phyloP scores from a whole-genome alignment of 192 early-diverging fungal species.

The Coemansia sp. region DNA sequence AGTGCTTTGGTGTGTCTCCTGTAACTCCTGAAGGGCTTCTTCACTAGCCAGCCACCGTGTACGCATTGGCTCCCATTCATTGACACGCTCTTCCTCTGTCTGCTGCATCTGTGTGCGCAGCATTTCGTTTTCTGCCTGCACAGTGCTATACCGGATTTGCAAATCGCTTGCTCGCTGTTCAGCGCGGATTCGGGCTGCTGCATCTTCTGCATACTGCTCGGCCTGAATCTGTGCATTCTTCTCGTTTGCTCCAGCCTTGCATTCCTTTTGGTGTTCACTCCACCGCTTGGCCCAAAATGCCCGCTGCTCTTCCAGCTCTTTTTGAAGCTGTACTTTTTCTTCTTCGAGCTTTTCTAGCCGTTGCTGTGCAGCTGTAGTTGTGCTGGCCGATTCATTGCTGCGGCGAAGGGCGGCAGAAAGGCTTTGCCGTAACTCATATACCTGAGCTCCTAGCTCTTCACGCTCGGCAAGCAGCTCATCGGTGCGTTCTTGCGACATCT shows the following conservation, averaged over 20 bases:
- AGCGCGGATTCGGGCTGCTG: constrained; percentile 32
- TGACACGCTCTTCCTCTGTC: constrained; percentile 22
- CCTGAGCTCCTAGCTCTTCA: constrained; percentile 31
- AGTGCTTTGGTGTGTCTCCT: constrained; percentile 40
- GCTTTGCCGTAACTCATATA: constrained; percentile 27
- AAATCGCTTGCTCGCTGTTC: constrained; percentile 28
- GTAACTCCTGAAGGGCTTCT: constrained; percentile 41
- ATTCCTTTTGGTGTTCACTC: constrained; percentile 26
- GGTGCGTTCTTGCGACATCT: constrained; percentile 35
- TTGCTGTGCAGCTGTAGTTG: constrained; percentile 16
- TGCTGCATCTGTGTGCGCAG: constrained; percentile 19
- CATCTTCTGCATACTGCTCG: constrained; percentile 19
- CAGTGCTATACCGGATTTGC: constrained; percentile 17
- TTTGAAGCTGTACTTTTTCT: constrained; percentile 23
- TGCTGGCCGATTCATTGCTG: constrained; percentile 9
- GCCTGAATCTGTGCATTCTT: constrained; percentile 1
- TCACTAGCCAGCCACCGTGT: constrained; percentile 38
- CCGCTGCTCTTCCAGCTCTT: constrained; percentile 35
- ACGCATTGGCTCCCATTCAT: constrained; percentile 48
- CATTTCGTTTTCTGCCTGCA: constrained; percentile 25
- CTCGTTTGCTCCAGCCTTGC: constrained; percentile 1
- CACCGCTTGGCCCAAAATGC: constrained; percentile 34
- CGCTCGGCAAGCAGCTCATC: constrained; percentile 43
- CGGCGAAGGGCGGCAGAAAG: constrained; percentile 29
- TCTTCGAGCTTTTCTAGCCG: constrained; percentile 28